Evolutionary conservation across 2,329 filamentous ascomycete species (phyloP).

Genomic region (Diaporthe citriasiana): DNA sequence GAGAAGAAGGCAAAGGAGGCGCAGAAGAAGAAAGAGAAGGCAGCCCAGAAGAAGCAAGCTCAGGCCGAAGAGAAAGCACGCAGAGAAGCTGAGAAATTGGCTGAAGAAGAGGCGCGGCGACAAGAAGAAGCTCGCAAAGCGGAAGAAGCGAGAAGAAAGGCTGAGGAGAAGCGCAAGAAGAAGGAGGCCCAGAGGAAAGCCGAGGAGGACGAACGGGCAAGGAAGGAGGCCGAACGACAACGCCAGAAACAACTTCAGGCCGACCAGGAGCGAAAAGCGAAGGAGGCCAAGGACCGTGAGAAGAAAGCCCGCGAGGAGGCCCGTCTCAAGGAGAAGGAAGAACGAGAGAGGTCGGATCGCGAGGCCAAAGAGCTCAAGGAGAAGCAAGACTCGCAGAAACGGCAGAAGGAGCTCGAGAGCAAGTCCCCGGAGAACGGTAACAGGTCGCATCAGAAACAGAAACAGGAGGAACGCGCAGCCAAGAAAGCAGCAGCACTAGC

Average conservation of each 20-base stretch:
- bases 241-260: constrained; percentile 87
- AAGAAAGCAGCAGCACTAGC: constrained; percentile 56
- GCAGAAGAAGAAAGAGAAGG: constrained; percentile 95
- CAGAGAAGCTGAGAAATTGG: constrained; percentile 89
- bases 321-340: constrained; percentile 83
- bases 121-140: constrained; percentile 83
- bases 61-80: constrained; percentile 92
- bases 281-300: constrained; percentile 83
- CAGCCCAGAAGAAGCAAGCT: constrained; percentile 87
- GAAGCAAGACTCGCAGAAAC: constrained; percentile 70
- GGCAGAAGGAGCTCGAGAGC: constrained; percentile 68
- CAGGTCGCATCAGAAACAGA: constrained; percentile 58
- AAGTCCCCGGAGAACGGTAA: constrained; percentile 57
- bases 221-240: constrained; percentile 88
- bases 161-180: constrained; percentile 92
- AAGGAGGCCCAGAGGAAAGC: constrained; percentile 91
- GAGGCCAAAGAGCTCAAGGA: constrained; percentile 70
- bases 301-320: constrained; percentile 89
- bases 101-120: constrained; percentile 83
- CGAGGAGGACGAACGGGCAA: constrained; percentile 87
- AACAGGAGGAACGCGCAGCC: constrained; percentile 60
- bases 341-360: constrained; percentile 71
- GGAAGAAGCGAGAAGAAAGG: constrained; percentile 84
- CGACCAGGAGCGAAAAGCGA: constrained; percentile 86
- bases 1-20: constrained; percentile 95